Evolutionary conservation across 169 alveolate species (phyloP).

Genomic region (Eimeria acervulina): DNA sequence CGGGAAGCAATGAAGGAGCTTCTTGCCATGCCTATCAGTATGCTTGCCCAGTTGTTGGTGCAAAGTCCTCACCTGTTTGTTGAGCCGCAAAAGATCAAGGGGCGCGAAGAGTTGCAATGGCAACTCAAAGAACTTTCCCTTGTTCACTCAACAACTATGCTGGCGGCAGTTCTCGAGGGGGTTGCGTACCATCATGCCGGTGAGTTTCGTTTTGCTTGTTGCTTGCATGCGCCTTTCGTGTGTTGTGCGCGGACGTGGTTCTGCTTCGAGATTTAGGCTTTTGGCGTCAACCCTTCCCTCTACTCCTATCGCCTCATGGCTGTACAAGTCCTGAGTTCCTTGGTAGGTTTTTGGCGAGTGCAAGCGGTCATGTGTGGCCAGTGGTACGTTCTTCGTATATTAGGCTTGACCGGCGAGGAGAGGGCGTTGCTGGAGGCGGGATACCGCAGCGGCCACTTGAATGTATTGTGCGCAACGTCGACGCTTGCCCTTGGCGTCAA

Average conservation of each 20-base stretch:
- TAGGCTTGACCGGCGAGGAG: constrained; percentile 87
- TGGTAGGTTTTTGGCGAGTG: background rate
- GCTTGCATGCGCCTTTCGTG: constrained; percentile 81
- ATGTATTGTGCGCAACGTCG: constrained; percentile 90
- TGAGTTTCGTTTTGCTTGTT: background rate
- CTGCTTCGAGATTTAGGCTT: background rate
- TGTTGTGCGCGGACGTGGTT: background rate
- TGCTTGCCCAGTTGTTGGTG: constrained; percentile 68
- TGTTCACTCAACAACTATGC: constrained; percentile 14
- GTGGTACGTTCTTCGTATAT: background rate
- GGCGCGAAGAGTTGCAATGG: constrained; percentile 75
- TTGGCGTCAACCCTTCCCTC: background rate
- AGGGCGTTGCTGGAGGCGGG: constrained; percentile 88
- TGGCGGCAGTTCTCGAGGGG: constrained; percentile 85
- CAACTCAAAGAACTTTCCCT: constrained; percentile 56
- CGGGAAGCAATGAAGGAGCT: constrained; percentile 64
- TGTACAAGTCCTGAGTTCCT: background rate
- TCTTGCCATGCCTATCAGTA: constrained; percentile 60
- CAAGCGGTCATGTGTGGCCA: background rate
- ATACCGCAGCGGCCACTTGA: constrained; percentile 86
- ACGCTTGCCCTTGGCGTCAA: constrained; percentile 94
- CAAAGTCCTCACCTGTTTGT: constrained; percentile 66
- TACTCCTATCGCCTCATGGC: background rate
- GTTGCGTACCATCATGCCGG: constrained; percentile 91
- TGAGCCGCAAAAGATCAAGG: constrained; percentile 20